Base-by-base conservation (phyloP, 208 protist species). In the Leishmania braziliensis region DNA sequence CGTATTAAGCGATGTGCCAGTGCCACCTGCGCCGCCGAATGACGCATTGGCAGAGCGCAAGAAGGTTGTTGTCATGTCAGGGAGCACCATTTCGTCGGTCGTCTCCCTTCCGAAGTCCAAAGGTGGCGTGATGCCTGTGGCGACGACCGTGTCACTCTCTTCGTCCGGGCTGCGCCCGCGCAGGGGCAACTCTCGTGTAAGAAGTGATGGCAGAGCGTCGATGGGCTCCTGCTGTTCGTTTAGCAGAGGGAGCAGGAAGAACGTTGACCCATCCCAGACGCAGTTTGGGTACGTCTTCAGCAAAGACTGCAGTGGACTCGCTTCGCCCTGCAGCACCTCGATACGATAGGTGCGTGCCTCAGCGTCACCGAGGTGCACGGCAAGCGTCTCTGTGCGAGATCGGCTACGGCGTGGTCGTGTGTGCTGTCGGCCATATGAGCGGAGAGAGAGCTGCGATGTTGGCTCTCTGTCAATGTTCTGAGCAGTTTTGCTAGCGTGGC, bases 261-360 rank as follows among this genome's bases (percentile, higher is more conserved):
- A 91, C 80, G 86, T 76, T 23, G 79, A 77, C 51, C 88, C 88
- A 48, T 91, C 84, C 84, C 82, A 88, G 29, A 80, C 16, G 74
- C 73, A 84, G 62, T 75, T 77, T 3, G 20, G 54, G 63, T 76
- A 88, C n/a, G 74, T 74, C 6, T 80, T 78, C 29, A 88, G 56
- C 50, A 88, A 36, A 8, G 80, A 48, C 60, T 83, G 77, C 58
- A 91, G 33, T 23, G 88, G 88, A 29, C 84, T 88, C 36, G 75
- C 50, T 43, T 83, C 73, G 8, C 79, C 77, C 0, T 81, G 16
- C 5, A 56, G 50, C 23, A 86, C 83, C 43, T 80, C 73, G 12
- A 91, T 75, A 62, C 83, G 81, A 29, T 87, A 89, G 18, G 77
- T 83, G 76, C 79, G 74, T n/a, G 78, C 81, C 66, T 88, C 89